Evolutionary conservation across 2,329 filamentous ascomycete genomes (phyloP).

Genomic region (Pestalotiopsis sp.): DNA sequence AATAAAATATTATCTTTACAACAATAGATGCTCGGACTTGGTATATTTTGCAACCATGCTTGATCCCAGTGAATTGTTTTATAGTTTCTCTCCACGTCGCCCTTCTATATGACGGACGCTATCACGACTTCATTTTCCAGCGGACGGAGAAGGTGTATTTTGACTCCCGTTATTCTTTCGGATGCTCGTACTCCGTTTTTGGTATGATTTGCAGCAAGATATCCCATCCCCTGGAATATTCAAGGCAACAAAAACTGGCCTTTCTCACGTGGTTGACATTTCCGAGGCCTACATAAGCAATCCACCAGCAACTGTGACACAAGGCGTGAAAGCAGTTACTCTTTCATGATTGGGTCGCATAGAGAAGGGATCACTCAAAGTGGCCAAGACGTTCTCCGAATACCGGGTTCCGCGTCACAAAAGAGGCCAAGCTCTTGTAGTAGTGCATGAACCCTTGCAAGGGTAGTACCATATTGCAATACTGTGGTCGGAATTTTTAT

Average conservation of each 20-base stretch:
- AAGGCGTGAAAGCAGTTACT: not conserved
- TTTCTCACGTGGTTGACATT: not conserved
- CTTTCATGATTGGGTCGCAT: not conserved
- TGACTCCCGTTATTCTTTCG: not conserved
- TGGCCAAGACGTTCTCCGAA: not conserved
- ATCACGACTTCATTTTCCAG: too few relatives aligned
- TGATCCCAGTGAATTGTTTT: not conserved
- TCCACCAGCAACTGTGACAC: not conserved
- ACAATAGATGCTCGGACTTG: too few relatives aligned
- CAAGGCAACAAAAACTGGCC: not conserved
- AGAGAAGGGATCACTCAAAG: not conserved
- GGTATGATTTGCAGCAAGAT: not conserved
- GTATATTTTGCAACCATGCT: too few relatives aligned
- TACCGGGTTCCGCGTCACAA: not conserved
- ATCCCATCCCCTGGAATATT: not conserved
- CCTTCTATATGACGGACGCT: not conserved
- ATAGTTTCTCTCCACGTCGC: not conserved
- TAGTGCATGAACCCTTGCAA: not conserved
- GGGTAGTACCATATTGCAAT: not conserved
- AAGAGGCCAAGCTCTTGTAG: not conserved
- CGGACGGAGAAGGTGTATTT: too few relatives aligned
- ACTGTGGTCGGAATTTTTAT: not conserved
- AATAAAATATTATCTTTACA: not conserved
- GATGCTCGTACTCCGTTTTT: not conserved
- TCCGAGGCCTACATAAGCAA: not conserved